Conservation (phyloP, 2,329 filamentous ascomycete genomes). For the Lomentospora prolificans region DNA sequence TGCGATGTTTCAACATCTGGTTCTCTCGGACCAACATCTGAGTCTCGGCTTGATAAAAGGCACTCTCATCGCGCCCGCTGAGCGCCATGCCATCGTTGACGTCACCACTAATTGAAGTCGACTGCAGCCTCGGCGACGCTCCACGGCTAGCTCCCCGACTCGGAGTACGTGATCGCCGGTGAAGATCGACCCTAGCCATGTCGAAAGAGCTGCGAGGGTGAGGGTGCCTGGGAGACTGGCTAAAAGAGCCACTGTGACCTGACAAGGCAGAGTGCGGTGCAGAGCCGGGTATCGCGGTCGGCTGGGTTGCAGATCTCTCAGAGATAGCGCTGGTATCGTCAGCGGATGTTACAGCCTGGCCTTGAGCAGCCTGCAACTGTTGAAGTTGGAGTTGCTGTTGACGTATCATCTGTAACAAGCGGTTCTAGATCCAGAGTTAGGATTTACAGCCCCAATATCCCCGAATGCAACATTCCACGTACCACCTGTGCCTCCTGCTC, state of each 20-base stretch:
- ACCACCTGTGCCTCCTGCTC: conserved; percentile 73
- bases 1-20: conserved; percentile 69
- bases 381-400: conserved; percentile 63
- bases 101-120: conserved; percentile 49
- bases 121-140: conserved; percentile 45
- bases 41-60: conserved; percentile 75
- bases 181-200: conserved; percentile 43
- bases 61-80: conserved; percentile 61
- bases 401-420: conserved; percentile 67
- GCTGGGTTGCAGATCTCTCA: conserved; percentile 31
- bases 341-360: conserved; percentile 26
- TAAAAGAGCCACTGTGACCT: conserved; percentile 29
- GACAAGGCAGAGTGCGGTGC: conserved; percentile 25
- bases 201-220: conserved; percentile 51
- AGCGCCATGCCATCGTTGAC: conserved; percentile 48
- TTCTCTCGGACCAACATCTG: conserved; percentile 71
- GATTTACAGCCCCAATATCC: too few relatives aligned
- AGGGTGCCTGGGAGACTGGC: conserved; percentile 39
- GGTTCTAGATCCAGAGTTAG: conserved; percentile 42
- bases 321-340: conserved; percentile 42
- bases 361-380: conserved; percentile 41
- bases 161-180: conserved; percentile 45
- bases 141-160: conserved; percentile 44
- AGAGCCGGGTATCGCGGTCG: conserved; percentile 19
- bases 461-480: too few relatives aligned